A percentile compares a stretch with the other conserved stretches of the same genome.
Evolutionary conservation across 306 rosid species (phyloP).

Genomic region (Macrotyloma uniflorum): DNA sequence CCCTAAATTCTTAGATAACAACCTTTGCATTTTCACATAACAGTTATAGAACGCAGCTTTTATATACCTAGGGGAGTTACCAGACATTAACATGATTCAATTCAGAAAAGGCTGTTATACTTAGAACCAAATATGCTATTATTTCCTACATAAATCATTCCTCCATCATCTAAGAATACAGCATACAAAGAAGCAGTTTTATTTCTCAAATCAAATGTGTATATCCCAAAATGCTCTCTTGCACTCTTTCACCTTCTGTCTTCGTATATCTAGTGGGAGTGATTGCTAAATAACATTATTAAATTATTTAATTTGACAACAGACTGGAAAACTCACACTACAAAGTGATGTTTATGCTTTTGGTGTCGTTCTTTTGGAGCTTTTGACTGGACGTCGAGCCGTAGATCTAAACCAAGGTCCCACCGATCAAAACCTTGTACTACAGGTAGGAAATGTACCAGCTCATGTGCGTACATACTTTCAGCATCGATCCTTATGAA

Average conservation of each 20-base stretch:
- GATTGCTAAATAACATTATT: background rate
- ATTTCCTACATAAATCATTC: background rate
- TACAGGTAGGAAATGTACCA: conserved; percentile 60
- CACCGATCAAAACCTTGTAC: conserved; percentile 87
- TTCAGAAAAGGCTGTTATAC: background rate
- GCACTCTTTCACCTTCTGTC: background rate
- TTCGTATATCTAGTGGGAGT: background rate
- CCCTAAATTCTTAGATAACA: background rate
- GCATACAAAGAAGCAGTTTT: conserved; percentile 8
- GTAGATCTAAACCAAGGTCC: conserved; percentile 92
- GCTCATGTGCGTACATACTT: background rate
- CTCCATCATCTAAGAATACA: conserved; percentile 8
- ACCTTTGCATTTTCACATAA: background rate
- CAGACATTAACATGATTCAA: conserved; percentile 16
- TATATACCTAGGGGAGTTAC: conserved; percentile 7
- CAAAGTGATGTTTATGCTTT: conserved; percentile 98
- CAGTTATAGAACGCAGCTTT: background rate
- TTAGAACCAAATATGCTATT: background rate
- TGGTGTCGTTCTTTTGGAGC: conserved; percentile 98
- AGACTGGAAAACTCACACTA: conserved; percentile 96
- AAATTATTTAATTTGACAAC: conserved; percentile 36
- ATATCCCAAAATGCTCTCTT: background rate
- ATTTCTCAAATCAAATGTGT: conserved; percentile 26
- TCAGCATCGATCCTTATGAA: background rate
- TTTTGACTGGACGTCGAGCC: conserved; percentile 92